Conservation (phyloP, 108 stramenopile species). For the Cyclotella cryptica region DNA sequence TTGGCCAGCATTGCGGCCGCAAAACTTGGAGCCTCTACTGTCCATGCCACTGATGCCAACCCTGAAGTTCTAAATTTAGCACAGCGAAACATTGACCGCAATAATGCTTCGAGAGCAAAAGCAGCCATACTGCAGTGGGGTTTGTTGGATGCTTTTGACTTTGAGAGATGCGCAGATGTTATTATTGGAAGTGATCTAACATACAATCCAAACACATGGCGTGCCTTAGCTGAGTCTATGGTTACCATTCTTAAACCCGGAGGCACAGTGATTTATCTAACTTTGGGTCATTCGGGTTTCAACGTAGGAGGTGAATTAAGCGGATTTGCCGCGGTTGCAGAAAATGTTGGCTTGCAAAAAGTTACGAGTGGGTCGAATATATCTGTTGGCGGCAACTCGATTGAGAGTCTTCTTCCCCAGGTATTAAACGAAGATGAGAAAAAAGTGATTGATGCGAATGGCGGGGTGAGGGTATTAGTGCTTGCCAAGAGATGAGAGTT, state of each 20-base stretch:
- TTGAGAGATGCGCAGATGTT: conserved; percentile 54
- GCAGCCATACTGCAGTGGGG: conserved; percentile 66
- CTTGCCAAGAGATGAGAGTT: conserved; percentile 16
- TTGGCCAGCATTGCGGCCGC: conserved; percentile 58
- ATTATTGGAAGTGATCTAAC: conserved; percentile 75
- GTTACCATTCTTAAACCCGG: conserved; percentile 56
- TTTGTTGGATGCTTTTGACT: conserved; percentile 58
- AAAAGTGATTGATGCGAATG: conserved; percentile 35
- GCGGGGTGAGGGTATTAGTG: conserved; percentile 20
- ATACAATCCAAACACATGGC: conserved; percentile 75
- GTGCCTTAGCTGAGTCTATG: conserved; percentile 68
- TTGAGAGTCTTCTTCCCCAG: conserved; percentile 15
- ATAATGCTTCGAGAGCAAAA: conserved; percentile 34
- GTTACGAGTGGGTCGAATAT: background rate
- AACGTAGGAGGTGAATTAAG: conserved; percentile 66
- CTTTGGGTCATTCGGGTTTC: conserved; percentile 78
- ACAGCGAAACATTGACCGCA: conserved; percentile 53
- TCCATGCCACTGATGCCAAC: conserved; percentile 72
- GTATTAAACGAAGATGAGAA: conserved; percentile 26
- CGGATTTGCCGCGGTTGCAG: conserved; percentile 67
- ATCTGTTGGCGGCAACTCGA: no score
- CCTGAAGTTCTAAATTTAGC: conserved; percentile 59
- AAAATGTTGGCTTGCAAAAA: conserved; percentile 29
- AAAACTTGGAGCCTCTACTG: conserved; percentile 52
- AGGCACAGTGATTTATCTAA: conserved; percentile 64